phyloP scores from a whole-genome alignment of 106 monocot species.

The Gastrodia elata region DNA sequence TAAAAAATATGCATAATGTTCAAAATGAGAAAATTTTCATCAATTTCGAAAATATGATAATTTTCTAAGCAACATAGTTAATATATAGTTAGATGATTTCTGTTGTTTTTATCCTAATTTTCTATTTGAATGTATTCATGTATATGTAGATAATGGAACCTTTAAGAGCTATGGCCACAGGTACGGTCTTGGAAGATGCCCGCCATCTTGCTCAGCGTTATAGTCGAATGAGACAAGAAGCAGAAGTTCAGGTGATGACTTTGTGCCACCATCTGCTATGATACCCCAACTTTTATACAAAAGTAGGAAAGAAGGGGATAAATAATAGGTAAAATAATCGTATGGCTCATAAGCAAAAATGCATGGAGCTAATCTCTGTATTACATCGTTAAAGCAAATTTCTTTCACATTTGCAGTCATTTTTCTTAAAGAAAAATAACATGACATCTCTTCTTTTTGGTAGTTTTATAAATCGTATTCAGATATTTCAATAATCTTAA shows the following conservation, averaged over 20 bases:
- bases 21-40: background rate
- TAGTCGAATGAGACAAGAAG: constrained; percentile 91
- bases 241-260: constrained; percentile 56
- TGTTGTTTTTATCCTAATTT: background rate
- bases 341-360: no score
- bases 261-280: background rate
- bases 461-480: background rate
- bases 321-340: no score
- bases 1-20: no score
- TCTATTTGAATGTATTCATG: background rate
- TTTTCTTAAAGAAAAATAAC: no score
- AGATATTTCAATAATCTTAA: constrained; percentile 6
- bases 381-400: no score
- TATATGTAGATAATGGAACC: constrained; percentile 69
- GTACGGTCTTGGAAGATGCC: constrained; percentile 90
- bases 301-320: no score
- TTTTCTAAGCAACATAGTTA: background rate
- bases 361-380: no score
- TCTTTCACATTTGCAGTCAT: no score
- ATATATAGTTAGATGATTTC: background rate
- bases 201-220: constrained; percentile 94
- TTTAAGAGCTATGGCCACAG: constrained; percentile 64
- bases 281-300: no score
- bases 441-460: no score
- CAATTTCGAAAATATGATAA: background rate